Evolutionary conservation across 169 alveolate genomes (phyloP).

Genomic region (Plasmodium sp.): DNA sequence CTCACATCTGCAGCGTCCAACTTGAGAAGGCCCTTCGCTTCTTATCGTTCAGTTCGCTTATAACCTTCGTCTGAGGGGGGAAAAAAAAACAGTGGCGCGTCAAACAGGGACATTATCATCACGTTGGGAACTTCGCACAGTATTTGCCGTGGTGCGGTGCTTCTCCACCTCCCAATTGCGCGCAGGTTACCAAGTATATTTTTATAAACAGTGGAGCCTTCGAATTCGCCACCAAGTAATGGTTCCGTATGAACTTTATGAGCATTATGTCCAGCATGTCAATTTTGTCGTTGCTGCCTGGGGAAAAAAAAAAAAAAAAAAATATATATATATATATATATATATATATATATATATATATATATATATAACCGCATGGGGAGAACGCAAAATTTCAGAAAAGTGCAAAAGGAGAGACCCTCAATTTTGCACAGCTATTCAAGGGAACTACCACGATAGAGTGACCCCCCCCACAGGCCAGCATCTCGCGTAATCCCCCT

Average conservation of each 20-base stretch:
- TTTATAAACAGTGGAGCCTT: slow-evolving; percentile 43
- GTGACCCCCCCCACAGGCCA: neutral
- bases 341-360: neutral
- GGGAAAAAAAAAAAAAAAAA: neutral
- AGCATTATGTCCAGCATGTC: slow-evolving; percentile 73
- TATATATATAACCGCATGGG: neutral
- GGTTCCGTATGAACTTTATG: slow-evolving; percentile 54
- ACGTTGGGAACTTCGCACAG: neutral
- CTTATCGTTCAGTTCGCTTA: slow-evolving; percentile 68
- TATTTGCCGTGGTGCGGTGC: neutral
- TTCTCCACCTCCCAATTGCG: neutral
- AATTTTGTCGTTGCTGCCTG: slow-evolving; percentile 60
- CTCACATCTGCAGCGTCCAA: slow-evolving; percentile 72
- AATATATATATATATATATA: neutral
- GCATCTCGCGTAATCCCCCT: neutral
- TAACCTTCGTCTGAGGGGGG: slow-evolving; percentile 39
- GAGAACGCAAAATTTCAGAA: neutral
- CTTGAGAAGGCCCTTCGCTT: slow-evolving; percentile 72
- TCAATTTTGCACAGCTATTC: neutral
- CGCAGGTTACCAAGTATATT: slow-evolving; percentile 52
- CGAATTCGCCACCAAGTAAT: slow-evolving; percentile 34
- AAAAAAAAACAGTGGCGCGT: neutral
- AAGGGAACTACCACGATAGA: neutral
- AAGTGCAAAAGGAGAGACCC: neutral
- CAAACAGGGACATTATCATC: neutral